Evolutionary conservation across 345 rosid genomes (phyloP).

Genomic region (Streptanthus diversifolius): DNA sequence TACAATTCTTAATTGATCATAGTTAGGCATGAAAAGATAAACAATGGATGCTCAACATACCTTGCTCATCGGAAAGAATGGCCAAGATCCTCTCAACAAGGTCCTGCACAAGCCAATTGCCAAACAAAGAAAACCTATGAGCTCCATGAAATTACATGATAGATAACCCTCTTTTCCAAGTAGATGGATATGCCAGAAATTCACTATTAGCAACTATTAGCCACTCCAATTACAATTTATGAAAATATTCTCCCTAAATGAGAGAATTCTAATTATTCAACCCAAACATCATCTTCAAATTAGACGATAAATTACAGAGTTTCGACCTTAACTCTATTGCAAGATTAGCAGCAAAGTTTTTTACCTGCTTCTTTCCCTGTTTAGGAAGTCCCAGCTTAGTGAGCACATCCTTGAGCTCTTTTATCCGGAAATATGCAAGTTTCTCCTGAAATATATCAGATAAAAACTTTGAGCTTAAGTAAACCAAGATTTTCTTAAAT

Average conservation of each 20-base stretch:
- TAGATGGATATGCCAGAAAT: neutral
- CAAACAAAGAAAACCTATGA: neutral
- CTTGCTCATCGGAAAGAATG: slow-evolving; percentile 65
- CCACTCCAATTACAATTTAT: neutral
- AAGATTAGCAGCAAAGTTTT: neutral
- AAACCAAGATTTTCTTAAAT: neutral
- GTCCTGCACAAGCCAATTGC: slow-evolving; percentile 47
- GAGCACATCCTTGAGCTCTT: slow-evolving; percentile 92
- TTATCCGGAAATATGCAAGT: slow-evolving; percentile 75
- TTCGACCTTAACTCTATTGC: neutral
- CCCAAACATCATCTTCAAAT: neutral
- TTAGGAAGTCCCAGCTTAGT: slow-evolving; percentile 79
- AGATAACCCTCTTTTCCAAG: neutral
- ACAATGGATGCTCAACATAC: slow-evolving; percentile 34
- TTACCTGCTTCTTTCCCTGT: slow-evolving; percentile 97
- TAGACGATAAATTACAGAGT: neutral
- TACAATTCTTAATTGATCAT: neutral
- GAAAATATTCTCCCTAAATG: neutral
- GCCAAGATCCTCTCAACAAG: slow-evolving; percentile 78
- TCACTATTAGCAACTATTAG: neutral
- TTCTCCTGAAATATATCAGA: slow-evolving; percentile 54
- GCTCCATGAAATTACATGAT: neutral
- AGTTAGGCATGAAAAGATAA: slow-evolving; percentile 4
- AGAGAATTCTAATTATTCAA: neutral
- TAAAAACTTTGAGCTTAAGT: neutral